phyloP scores from a whole-genome alignment of 345 rosid species.

The Lumnitzera littorea region DNA sequence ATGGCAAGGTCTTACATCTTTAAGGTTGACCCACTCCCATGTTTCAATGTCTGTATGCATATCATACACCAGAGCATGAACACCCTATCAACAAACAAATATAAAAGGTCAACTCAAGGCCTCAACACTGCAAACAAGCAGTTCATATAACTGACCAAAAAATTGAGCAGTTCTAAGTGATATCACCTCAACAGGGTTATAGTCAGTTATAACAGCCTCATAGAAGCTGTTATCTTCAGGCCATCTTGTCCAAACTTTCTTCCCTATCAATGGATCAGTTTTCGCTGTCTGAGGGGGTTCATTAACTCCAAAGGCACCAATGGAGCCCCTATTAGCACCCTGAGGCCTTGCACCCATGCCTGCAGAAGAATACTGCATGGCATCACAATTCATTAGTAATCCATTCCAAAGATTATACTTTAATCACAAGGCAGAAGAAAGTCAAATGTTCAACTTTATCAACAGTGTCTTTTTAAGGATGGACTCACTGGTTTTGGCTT shows the following conservation, averaged over 20 bases:
- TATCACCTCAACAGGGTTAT: slow-evolving; percentile 53
- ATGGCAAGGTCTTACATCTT: slow-evolving; percentile 54
- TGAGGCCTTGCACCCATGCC: slow-evolving; percentile 62
- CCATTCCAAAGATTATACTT: no score
- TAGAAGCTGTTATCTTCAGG: slow-evolving; percentile 88
- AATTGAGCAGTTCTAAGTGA: background rate
- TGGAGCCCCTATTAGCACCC: slow-evolving; percentile 34
- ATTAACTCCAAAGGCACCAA: slow-evolving; percentile 45
- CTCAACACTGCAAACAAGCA: no score
- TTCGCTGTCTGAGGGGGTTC: slow-evolving; percentile 58
- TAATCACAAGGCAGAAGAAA: background rate
- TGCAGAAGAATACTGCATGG: slow-evolving; percentile 61
- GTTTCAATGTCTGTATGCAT: slow-evolving; percentile 67
- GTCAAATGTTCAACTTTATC: background rate
- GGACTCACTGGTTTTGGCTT: slow-evolving; percentile 80
- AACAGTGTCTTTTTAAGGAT: background rate
- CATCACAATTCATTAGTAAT: slow-evolving; percentile 13
- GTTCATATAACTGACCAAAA: no score
- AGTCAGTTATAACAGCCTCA: slow-evolving; percentile 83
- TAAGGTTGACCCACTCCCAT: slow-evolving; percentile 97
- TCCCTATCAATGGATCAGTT: slow-evolving; percentile 65
- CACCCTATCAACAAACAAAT: slow-evolving; percentile 48
- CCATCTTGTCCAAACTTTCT: slow-evolving; percentile 97
- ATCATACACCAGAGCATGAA: slow-evolving; percentile 91
- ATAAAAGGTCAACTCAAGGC: slow-evolving; percentile 12